Percentiles rank a stretch among this genome's conserved stretches.
These are phyloP conservation scores for Aspergillus quadricinctus DNA, from an alignment of 2,329 filamentous ascomycete genomes.

Conservation along the genomic window DNA sequence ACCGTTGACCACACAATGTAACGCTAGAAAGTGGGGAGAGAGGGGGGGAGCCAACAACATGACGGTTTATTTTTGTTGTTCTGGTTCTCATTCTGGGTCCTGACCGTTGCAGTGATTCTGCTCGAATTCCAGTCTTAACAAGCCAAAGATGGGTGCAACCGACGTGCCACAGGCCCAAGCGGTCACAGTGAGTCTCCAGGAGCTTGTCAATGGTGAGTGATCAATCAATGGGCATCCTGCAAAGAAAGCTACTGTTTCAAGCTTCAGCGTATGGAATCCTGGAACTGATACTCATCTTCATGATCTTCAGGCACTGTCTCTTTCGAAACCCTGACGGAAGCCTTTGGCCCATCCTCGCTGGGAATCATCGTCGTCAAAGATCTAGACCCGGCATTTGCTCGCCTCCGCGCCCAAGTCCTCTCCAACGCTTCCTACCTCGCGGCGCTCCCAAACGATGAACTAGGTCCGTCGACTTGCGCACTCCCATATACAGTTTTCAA, in stretches of 20 bases:
- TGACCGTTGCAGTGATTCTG: neutral
- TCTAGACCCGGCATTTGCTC: conserved; percentile 66
- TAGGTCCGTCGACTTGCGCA: conserved; percentile 55
- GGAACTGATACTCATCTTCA: neutral
- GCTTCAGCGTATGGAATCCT: neutral
- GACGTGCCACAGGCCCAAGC: conserved; percentile 31
- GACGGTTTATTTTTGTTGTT: neutral
- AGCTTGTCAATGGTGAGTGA: conserved; percentile 44
- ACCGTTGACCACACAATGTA: neutral
- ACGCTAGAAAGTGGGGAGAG: neutral
- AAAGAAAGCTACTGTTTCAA: neutral
- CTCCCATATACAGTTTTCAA: neutral
- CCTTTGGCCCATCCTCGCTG: conserved; percentile 85
- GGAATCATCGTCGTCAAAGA: conserved; percentile 93
- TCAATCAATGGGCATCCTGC: neutral
- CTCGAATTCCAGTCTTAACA: neutral
- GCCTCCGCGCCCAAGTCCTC: conserved; percentile 69
- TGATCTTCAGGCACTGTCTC: conserved; percentile 33
- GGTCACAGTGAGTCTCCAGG: conserved; percentile 46
- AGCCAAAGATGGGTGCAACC: conserved; percentile 15
- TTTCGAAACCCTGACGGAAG: conserved; percentile 50
- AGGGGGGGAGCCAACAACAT: neutral
- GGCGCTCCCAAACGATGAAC: conserved; percentile 65
- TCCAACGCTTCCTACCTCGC: conserved; percentile 88
- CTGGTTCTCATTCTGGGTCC: neutral